Conservation (phyloP, 1,284 basidiomycete genomes). For the Wolfiporia cocos region DNA sequence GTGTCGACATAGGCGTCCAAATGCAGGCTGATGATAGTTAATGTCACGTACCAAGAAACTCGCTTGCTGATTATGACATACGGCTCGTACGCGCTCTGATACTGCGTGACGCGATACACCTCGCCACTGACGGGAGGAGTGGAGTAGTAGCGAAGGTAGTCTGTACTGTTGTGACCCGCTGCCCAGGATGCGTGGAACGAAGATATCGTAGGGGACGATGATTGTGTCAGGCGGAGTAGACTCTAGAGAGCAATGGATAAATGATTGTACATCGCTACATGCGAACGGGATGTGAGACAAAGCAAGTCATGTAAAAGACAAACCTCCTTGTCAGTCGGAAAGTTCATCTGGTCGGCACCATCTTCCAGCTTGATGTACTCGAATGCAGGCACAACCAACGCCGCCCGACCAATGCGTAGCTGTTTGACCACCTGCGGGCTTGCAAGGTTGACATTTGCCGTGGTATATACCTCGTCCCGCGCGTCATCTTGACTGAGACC, state of each 20-base stretch:
- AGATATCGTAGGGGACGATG: slow-evolving; percentile 39
- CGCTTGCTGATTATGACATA: slow-evolving; percentile 78
- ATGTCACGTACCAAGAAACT: slow-evolving; percentile 56
- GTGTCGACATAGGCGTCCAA: no score
- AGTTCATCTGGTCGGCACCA: slow-evolving; percentile 47
- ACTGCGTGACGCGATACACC: slow-evolving; percentile 67
- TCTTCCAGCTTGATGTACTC: slow-evolving; percentile 62
- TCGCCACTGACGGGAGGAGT: slow-evolving; percentile 48
- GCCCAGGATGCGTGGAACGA: slow-evolving; percentile 78
- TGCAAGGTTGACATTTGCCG: slow-evolving; percentile 6
- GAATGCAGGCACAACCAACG: slow-evolving; percentile 76
- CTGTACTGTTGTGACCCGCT: slow-evolving; percentile 74
- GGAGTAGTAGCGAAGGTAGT: slow-evolving; percentile 65
- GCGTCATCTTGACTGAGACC: neutral
- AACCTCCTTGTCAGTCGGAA: slow-evolving; percentile 65
- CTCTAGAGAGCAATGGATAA: no score
- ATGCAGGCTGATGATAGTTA: no score
- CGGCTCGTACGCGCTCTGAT: slow-evolving; percentile 80
- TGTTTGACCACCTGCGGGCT: slow-evolving; percentile 31
- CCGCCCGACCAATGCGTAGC: slow-evolving; percentile 45
- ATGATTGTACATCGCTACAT: no score
- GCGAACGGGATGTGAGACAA: no score
- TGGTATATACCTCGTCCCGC: neutral
- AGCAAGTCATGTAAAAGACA: no score
- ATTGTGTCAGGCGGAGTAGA: slow-evolving; percentile 49